Evolutionary conservation across 225 moss, liverwort and hornwort species (phyloP), one percentile per base, ranked within the genome.

Genomic region (Sphagnum tenellum): DNA sequence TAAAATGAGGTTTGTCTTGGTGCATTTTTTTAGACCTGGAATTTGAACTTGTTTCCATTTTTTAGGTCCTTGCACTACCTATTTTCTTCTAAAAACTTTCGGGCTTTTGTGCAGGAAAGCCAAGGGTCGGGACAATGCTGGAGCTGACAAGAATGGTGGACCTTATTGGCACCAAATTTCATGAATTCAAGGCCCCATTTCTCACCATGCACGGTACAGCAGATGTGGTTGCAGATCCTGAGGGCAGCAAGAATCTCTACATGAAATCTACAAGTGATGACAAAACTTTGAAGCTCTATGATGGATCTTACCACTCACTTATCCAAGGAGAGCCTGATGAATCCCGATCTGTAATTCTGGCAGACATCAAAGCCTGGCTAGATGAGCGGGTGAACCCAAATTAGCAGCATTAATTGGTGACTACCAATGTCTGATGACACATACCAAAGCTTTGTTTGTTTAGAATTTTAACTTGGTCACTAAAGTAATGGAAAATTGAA

Each of bases 51-150:
- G 29, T 29, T 29, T 29, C 29, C 29, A 29, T 29, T 29, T 29
- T 29, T 29, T 29, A 29, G 1, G 29, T 29, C 29, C 29, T 29
- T 29, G 29, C 29, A 29, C 29, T 29, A 29, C 29, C 29, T 29
- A 29, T 29, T 29, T 29, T 29, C 29, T 29, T 29, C 29, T 1
- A 29, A 29, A 29, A 29, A 29, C 29, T 29, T 56, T 10, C 6
- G 4, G 56, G 56, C 14, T 56, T 13, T 45, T 12, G 48, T 57
- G 13, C 60, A 76, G 86, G 73, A 29, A 78, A 81, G 29, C 81
- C 89, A 48, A 74, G 84, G 49, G 87, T 84, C 59, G 83, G 83
- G 63, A 89, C 89, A 9, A 87, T 81, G 79, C 62, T 86, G 71
- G 89, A 89, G 72, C 72, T 87, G 2, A 51, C 49, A 5, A 76